phyloP scores from a whole-genome alignment of 2,329 filamentous ascomycete genomes.

The Setomelanomma holmii region DNA sequence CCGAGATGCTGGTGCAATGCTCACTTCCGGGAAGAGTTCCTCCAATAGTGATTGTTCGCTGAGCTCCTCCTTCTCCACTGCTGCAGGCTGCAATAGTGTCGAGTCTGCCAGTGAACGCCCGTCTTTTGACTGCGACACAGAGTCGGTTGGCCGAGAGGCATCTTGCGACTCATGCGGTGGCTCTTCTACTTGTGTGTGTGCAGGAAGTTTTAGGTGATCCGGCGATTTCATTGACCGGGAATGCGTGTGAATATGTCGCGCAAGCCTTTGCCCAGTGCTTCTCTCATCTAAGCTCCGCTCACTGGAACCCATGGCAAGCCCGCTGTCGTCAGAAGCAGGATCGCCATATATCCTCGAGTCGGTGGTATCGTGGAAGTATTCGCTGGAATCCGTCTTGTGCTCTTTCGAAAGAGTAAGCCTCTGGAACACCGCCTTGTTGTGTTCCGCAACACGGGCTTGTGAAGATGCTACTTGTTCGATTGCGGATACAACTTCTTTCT shows the following conservation, averaged over 20 bases:
- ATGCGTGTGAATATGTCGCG: constrained; percentile 21
- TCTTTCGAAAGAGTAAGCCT: too few species aligned
- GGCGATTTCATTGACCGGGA: constrained; percentile 20
- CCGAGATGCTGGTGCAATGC: constrained; percentile 22
- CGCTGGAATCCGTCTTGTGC: too few species aligned
- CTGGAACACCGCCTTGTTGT: too few species aligned
- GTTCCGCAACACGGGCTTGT: too few species aligned
- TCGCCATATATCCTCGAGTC: too few species aligned
- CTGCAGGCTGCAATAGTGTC: too few species aligned
- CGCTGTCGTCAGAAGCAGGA: too few species aligned
- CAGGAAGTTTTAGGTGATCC: constrained; percentile 2
- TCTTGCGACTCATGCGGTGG: not conserved
- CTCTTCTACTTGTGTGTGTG: too few species aligned
- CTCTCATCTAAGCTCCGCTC: not conserved
- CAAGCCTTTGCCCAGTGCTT: constrained; percentile 15
- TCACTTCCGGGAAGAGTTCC: constrained; percentile 63
- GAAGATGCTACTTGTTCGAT: too few species aligned
- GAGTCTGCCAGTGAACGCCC: not conserved
- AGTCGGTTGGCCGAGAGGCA: not conserved
- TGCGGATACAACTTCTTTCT: too few species aligned
- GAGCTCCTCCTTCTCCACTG: not conserved
- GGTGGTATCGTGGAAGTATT: too few species aligned
- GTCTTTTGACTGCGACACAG: not conserved
- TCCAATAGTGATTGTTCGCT: constrained; percentile 51
- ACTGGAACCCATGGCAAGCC: not conserved